Evolutionary conservation across 495 filamentous ascomycete species (phyloP).

Genomic region (Aspergillus sclerotioniger): DNA sequence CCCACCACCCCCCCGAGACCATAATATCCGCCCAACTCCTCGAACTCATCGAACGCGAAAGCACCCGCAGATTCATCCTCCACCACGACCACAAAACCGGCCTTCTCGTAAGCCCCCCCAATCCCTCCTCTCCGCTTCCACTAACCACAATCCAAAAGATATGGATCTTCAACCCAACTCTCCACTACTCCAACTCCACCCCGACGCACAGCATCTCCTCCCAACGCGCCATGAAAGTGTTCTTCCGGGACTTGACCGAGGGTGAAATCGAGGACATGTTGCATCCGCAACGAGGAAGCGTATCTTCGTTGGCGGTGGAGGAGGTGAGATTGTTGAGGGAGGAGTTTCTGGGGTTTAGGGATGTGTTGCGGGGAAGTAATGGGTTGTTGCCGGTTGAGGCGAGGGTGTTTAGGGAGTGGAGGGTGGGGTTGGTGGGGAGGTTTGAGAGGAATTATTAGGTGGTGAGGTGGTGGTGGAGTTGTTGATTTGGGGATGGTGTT

Average conservation of each 20-base stretch:
- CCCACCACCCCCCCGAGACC: conserved; percentile 47
- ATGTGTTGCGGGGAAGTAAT: conserved; percentile 49
- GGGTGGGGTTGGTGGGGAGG: conserved; percentile 60
- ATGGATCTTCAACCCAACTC: conserved; percentile 72
- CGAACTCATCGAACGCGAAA: conserved; percentile 49
- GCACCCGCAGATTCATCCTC: conserved; percentile 46
- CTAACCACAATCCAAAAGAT: conserved; percentile 39
- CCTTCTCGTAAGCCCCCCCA: conserved; percentile 37
- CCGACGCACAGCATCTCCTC: conserved; percentile 28
- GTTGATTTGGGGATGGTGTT: not conserved
- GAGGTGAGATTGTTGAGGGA: conserved; percentile 59
- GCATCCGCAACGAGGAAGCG: conserved; percentile 43
- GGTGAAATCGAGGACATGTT: conserved; percentile 53
- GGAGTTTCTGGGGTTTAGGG: conserved; percentile 44
- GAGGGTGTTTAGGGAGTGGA: conserved; percentile 61
- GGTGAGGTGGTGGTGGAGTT: not conserved
- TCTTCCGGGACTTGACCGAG: conserved; percentile 49
- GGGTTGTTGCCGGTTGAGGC: conserved; percentile 53
- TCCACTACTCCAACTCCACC: conserved; percentile 58
- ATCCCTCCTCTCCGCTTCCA: conserved; percentile 9
- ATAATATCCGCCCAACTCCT: conserved; percentile 52
- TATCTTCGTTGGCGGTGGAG: conserved; percentile 53
- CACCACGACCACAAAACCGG: conserved; percentile 39
- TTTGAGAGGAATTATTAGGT: conserved; percentile 17
- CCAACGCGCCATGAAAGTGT: conserved; percentile 63